Evolutionary conservation across 2,329 filamentous ascomycete genomes (phyloP).

Genomic region (Colletotrichum costaricense): DNA sequence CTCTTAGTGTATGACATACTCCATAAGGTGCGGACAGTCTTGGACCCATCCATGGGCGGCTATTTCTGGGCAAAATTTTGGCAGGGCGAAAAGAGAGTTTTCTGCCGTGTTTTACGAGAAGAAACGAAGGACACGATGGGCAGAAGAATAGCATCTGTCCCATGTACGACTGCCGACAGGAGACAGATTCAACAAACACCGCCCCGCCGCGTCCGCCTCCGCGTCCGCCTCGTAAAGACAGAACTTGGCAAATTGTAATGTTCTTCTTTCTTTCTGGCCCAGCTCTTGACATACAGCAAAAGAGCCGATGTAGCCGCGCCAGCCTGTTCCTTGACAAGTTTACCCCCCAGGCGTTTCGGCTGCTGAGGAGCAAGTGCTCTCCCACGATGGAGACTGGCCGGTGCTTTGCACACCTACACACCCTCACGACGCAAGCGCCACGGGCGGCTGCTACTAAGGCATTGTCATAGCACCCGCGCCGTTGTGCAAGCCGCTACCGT

Average conservation of each 20-base stretch:
- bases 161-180: not conserved
- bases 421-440: conserved; percentile 4
- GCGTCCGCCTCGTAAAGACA: no score
- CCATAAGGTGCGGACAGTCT: no score
- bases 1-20: no score
- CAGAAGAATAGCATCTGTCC: not conserved
- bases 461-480: conserved; percentile 2
- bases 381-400: conserved; percentile 11
- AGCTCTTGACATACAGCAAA: not conserved
- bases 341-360: conserved; percentile 10
- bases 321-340: not conserved
- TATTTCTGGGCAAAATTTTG: conserved; percentile 6
- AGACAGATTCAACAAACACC: not conserved
- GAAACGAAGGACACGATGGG: not conserved
- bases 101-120: not conserved
- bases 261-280: not conserved
- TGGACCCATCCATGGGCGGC: not conserved
- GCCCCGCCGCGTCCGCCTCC: not conserved
- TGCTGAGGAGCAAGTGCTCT: not conserved
- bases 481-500: not conserved
- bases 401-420: not conserved
- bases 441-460: not conserved
- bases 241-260: no score
- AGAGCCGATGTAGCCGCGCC: conserved; percentile 1
- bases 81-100: not conserved